Evolutionary conservation across 2,329 filamentous ascomycete species (phyloP).

Genomic region (Venturia pyrina): DNA sequence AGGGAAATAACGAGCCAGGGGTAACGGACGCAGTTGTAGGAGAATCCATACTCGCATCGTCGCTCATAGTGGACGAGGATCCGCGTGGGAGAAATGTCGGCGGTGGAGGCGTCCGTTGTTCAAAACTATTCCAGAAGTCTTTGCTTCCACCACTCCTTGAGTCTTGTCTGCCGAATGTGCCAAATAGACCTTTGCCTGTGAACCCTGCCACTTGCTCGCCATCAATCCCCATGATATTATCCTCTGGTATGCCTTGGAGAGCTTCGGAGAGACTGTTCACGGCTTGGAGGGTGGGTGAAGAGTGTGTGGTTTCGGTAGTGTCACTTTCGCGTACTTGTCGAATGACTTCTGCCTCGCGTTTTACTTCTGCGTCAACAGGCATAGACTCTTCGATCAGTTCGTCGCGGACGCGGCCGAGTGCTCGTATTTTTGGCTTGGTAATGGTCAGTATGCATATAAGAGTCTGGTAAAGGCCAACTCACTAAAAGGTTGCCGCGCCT

Average conservation of each 20-base stretch:
- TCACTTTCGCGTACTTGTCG: conserved; percentile 91
- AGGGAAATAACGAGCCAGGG: conserved; percentile 15
- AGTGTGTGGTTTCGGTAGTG: conserved; percentile 55
- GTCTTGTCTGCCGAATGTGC: conserved; percentile 66
- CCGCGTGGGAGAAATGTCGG: conserved; percentile 41
- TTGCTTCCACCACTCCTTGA: conserved; percentile 54
- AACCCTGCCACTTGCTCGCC: conserved; percentile 17
- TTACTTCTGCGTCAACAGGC: conserved; percentile 78
- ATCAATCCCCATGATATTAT: conserved; percentile 51
- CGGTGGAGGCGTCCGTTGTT: conserved; percentile 52
- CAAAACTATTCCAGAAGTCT: conserved; percentile 75
- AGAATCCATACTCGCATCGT: conserved; percentile 65
- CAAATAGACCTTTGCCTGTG: conserved; percentile 37
- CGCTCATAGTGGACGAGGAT: conserved; percentile 43
- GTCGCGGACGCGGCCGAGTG: conserved; percentile 85
- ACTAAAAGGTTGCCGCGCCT: conserved; percentile 82
- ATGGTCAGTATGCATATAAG: conserved; percentile 15
- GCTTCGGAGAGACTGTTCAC: conserved; percentile 45
- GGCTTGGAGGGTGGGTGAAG: conserved; percentile 58
- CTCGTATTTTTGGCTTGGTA: conserved; percentile 81
- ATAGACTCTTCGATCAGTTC: conserved; percentile 80
- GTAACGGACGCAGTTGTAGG: conserved; percentile 29
- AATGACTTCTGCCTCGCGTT: conserved; percentile 89
- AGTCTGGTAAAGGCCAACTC: conserved; percentile 26
- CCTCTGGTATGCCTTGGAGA: conserved; percentile 61